phyloP scores from a whole-genome alignment of 2,329 filamentous ascomycete species.

The Alternaria ventricosa region DNA sequence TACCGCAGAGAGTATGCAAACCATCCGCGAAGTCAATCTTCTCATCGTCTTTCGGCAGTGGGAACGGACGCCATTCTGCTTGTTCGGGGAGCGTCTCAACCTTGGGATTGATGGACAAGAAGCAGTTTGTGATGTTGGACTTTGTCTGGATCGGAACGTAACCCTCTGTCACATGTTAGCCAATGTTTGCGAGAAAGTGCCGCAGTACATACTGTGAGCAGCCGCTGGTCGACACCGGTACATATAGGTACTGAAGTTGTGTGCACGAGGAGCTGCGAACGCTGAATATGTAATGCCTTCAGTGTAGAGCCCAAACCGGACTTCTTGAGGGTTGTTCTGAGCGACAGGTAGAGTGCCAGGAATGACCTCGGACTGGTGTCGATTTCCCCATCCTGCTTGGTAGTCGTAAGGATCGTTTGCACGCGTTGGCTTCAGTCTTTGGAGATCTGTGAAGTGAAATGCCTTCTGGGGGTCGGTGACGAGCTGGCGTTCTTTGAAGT shows the following conservation, averaged over 20 bases:
- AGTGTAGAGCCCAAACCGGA: slow-evolving; percentile 54
- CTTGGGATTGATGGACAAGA: slow-evolving; percentile 55
- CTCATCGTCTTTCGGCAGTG: slow-evolving; percentile 43
- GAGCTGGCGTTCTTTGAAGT: slow-evolving; percentile 46
- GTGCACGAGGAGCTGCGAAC: slow-evolving; percentile 52
- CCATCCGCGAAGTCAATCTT: slow-evolving; percentile 57
- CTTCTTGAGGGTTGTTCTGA: slow-evolving; percentile 53
- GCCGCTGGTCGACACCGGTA: slow-evolving; percentile 54
- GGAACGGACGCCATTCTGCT: slow-evolving; percentile 57
- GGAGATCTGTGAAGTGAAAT: slow-evolving; percentile 49
- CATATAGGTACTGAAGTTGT: slow-evolving; percentile 55
- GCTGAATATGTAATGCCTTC: slow-evolving; percentile 55
- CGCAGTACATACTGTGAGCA: slow-evolving; percentile 46
- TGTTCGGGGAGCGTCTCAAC: slow-evolving; percentile 59
- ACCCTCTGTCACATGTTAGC: slow-evolving; percentile 28
- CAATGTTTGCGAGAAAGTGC: neutral
- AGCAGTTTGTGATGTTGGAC: slow-evolving; percentile 51
- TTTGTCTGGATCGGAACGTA: slow-evolving; percentile 36
- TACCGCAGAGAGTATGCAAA: slow-evolving; percentile 58
- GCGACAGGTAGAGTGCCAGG: slow-evolving; percentile 52
- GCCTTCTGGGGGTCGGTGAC: slow-evolving; percentile 46
- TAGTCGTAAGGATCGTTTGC: slow-evolving; percentile 50
- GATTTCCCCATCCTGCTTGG: slow-evolving; percentile 48
- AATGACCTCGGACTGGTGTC: slow-evolving; percentile 52
- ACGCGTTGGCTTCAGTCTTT: slow-evolving; percentile 47